Evolutionary conservation across 148 eudicot species (phyloP).

Genomic region (Silene uniflora): DNA sequence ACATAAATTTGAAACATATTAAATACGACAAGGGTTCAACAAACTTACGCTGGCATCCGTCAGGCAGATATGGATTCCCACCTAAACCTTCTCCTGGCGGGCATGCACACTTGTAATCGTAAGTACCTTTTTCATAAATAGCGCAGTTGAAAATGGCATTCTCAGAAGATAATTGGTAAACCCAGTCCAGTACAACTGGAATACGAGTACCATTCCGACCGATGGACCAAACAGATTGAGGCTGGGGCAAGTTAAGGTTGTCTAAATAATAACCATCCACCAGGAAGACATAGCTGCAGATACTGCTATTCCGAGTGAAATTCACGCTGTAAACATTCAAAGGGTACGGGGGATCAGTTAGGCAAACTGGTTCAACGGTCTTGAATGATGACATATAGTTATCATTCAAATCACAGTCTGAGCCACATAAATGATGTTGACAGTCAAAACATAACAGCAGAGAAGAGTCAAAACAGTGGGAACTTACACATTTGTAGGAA

Average conservation of each 20-base stretch:
- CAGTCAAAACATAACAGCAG: not conserved
- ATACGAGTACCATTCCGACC: no score
- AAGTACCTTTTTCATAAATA: not conserved
- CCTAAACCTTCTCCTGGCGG: constrained; percentile 11
- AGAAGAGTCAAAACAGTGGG: not conserved
- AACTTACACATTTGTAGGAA: not conserved
- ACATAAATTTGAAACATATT: no score
- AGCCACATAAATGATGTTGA: no score
- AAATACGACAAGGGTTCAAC: not conserved
- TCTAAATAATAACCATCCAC: constrained; percentile 11
- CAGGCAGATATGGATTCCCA: constrained; percentile 24
- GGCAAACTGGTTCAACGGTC: constrained; percentile 6
- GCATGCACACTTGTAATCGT: constrained; percentile 2
- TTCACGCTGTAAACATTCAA: no score
- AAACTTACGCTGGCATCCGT: constrained; percentile 24
- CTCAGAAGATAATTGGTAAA: not conserved
- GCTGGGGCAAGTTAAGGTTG: constrained; percentile 2
- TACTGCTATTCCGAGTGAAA: no score
- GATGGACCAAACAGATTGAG: no score
- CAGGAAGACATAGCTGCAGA: no score
- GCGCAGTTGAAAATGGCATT: not conserved
- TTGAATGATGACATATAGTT: not conserved
- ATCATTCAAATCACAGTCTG: no score
- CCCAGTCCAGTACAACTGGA: constrained; percentile 18
- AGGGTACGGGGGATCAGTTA: no score